A percentile compares a stretch with the other conserved stretches of the same genome.
Conservation (phyloP, 1,284 basidiomycete genomes). For the Ceratobasidium sp. region DNA sequence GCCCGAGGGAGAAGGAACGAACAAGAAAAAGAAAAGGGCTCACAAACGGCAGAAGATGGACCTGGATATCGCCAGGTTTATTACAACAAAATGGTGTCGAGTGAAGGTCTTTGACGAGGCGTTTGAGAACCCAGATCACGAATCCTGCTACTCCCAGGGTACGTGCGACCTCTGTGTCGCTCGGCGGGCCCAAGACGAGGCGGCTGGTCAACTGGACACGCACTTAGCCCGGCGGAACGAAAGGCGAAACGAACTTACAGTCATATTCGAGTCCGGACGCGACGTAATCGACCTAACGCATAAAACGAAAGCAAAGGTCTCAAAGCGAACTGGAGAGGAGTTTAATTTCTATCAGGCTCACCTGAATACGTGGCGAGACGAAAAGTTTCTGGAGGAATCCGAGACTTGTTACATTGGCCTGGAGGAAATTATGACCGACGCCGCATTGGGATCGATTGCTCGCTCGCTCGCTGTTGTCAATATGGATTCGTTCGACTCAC, state of each 20-base stretch:
- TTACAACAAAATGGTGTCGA: neutral
- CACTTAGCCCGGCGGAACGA: neutral
- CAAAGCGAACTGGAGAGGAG: neutral
- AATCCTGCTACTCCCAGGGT: neutral
- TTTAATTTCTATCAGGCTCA: too few species aligned
- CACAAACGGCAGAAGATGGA: neutral
- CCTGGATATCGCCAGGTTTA: slow-evolving; percentile 6
- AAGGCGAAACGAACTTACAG: neutral
- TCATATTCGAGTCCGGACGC: neutral
- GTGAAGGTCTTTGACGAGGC: slow-evolving; percentile 6
- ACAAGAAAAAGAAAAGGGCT: neutral
- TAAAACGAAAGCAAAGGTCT: neutral
- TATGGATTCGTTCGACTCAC: neutral
- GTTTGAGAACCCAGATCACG: neutral
- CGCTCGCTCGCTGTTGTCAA: neutral
- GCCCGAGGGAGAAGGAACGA: neutral
- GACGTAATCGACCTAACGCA: neutral
- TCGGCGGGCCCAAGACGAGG: neutral
- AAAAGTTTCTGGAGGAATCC: neutral
- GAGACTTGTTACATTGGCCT: neutral
- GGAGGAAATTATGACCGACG: slow-evolving; percentile 11
- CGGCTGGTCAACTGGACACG: neutral
- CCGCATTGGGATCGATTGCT: neutral
- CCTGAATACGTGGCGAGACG: too few species aligned
- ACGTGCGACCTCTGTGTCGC: slow-evolving; percentile 5